Base-by-base conservation (phyloP, 1,284 basidiomycete species). In the Cutaneotrichosporon cavernicola region DNA sequence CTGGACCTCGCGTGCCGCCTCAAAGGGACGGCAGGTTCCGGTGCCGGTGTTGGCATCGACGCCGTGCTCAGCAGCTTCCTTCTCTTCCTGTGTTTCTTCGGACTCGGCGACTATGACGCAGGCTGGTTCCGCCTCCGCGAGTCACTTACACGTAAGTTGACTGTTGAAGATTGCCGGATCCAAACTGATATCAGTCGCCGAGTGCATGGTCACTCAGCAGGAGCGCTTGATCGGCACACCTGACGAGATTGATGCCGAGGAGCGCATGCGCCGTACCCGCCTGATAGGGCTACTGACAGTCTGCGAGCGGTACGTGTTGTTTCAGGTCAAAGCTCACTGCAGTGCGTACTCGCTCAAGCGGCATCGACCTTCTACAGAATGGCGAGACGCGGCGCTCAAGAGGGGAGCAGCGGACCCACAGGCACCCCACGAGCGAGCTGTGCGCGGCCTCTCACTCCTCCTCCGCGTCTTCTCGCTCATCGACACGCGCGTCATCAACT, bases 391-490 rank as follows among this genome's bases (percentile, higher is more conserved):
- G 18, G 43, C 43, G 43, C 43, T 46, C 43, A 46, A 46, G 43
- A 46, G 18, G 11, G 43, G 43, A 16, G 43, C 43, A 8, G 43
- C 43, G 18, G 43, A 46, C 43, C 43, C 43, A 18, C 43, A 46
- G 43, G 43, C 43, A 7, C 43, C 43, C 7, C 43, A 46, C 43
- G 43, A 46, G 43, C 43, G 43, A 2, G 43, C 43, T 16, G 43
- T 46, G 43, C 43, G 43, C 18, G 43, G 43, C 43, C 43, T 46
- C 18, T 4, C 43, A n/a, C 43, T 46, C 18, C 43, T 46, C 18
- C 43, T 46, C 43, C 43, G 43, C 43, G 43, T 46, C 18, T 46
- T 46, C 43, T 46, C 43, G 43, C 43, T 46, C 18, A 46, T 46
- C 43, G 43, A 46, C 43, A 46, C 43, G 16, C 43, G 43, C 18